phyloP scores from a whole-genome alignment of 306 rosid species.

The Sicyos edulis region DNA sequence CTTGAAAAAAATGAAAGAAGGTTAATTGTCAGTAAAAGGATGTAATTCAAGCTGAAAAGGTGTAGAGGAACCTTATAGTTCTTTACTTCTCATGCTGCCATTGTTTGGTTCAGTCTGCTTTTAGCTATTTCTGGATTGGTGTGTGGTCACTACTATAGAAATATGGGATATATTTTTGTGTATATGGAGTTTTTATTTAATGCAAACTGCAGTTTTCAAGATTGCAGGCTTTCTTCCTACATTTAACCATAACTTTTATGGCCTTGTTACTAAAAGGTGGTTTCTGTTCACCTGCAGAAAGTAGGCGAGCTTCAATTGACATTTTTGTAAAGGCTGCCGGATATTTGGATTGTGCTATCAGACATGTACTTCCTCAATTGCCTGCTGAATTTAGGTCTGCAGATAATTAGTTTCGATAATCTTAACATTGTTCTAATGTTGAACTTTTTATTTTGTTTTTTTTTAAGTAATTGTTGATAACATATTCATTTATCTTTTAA shows the following conservation, averaged over 20 bases:
- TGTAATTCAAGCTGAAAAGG: constrained; percentile 6
- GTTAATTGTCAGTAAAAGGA: background rate
- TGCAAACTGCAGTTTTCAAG: background rate
- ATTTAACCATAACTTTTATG: background rate
- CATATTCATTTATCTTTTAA: background rate
- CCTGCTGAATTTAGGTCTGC: constrained; percentile 73
- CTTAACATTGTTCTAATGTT: background rate
- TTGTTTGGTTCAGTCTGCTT: background rate
- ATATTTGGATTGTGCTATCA: constrained; percentile 90
- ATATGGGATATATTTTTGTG: background rate
- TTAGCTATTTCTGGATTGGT: background rate
- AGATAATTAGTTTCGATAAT: constrained; percentile 14
- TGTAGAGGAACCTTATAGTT: background rate
- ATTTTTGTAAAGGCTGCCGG: constrained; percentile 88
- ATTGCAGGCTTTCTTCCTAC: background rate
- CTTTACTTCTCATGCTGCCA: background rate
- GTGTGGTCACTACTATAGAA: background rate
- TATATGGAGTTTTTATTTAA: background rate
- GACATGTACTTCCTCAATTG: constrained; percentile 83
- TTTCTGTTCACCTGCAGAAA: constrained; percentile 50
- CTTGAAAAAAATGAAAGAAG: background rate
- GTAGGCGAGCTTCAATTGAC: constrained; percentile 75
- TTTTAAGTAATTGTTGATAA: background rate
- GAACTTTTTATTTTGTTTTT: too few relatives aligned
- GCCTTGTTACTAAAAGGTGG: background rate